A percentile compares a stretch with the other conserved stretches of the same genome.
Evolutionary conservation across 441 rosid species (phyloP).

Genomic region (Pelargonium citronellum): DNA sequence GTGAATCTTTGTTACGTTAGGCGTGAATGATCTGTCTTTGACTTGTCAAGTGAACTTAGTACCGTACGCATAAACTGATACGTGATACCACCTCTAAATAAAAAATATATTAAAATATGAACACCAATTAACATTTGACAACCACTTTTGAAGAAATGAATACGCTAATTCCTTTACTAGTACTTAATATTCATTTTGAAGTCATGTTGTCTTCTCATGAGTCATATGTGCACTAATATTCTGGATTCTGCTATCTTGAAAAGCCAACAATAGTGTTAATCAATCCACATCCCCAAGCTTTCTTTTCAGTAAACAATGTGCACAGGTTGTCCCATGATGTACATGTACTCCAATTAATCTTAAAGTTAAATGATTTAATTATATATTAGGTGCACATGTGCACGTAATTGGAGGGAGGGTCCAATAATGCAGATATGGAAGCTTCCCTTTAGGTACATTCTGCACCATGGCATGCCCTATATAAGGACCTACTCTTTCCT

Average conservation of each 20-base stretch:
- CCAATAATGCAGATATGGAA: background rate
- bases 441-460: background rate
- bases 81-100: no score
- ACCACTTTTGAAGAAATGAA: background rate
- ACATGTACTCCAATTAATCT: no score
- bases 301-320: background rate
- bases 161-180: background rate
- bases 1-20: no score
- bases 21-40: no score
- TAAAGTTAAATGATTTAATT: background rate
- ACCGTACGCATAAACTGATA: no score
- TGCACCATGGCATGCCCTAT: background rate
- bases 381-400: constrained; percentile 6
- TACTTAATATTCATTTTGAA: no score
- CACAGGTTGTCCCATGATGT: background rate
- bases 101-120: background rate
- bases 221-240: constrained; percentile 1
- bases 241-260: constrained; percentile 1
- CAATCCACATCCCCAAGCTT: no score
- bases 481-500: constrained; percentile 5
- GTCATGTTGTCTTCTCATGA: background rate
- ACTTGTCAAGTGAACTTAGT: no score
- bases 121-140: background rate
- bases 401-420: background rate
- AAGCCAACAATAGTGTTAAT: no score